Evolutionary conservation across 352 stramenopile species (phyloP), one percentile per base, ranked within the genome.

Genomic region (Phytophthora quininea): DNA sequence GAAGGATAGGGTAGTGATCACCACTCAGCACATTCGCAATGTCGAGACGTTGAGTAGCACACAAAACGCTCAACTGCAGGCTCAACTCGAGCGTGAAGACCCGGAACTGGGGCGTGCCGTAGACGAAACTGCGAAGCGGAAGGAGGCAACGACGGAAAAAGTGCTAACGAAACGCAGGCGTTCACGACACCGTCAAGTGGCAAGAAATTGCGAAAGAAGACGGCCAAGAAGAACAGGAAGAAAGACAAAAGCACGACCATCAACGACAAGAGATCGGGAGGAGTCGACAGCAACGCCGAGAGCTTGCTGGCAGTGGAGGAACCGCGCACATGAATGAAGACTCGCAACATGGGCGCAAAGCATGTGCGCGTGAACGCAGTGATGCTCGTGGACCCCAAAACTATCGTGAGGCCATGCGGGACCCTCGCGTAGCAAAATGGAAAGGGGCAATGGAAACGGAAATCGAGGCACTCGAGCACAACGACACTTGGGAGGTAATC

Each of bases 371-470:
- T 40, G 10, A 40, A 40, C 10, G 35, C 35, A 27, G 24, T 33
- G 15, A 14, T 33, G 47, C 9, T 30, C 4, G 14, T 14, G 47
- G 59, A 67, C 45, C 59, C 59, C 1, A 62, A 62, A 68, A 68
- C 61, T 62, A 62, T 12, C 8, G 6, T 2, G 7, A 68, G 37
- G 52, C 50, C 4, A 68, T 62, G 52, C 24, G 40, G 5, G 54
- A 9, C 24, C 30, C 2, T 2, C 19, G 24, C 2, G 45, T 24
- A 4, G 14, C 43, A 1, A 12, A 55, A 4, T 62, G 61, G 49
- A 2, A 11, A 2, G 11, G 48, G 19, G n/a, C 12, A 32, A 65
- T 58, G n/a, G 11, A 24, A 3, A 47, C 49, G 3, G 58, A 65
- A n/a, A 47, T 65, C n/a, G 49, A 35, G 10, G 30, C 49, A 0